Evolutionary conservation across 108 stramenopile genomes (phyloP).

Genomic region (Stephanodiscus minutulus): DNA sequence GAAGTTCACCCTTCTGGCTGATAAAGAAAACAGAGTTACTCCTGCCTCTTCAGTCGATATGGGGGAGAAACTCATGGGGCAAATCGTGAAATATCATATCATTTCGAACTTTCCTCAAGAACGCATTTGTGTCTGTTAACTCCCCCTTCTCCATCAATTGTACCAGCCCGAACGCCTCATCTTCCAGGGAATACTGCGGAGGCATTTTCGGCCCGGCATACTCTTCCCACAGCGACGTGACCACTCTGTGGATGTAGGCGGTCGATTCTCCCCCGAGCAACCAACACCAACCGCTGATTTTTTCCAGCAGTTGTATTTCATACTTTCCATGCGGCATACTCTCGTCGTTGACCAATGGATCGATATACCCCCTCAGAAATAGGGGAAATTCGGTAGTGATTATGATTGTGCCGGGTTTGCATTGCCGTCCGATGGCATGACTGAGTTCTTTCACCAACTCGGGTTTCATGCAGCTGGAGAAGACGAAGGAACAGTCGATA

Average conservation of each 20-base stretch:
- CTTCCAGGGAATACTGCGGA: slow-evolving; percentile 48
- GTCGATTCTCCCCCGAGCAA: slow-evolving; percentile 73
- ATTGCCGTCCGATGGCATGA: slow-evolving; percentile 69
- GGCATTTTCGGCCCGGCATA: slow-evolving; percentile 35
- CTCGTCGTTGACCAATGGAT: slow-evolving; percentile 50
- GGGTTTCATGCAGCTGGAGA: slow-evolving; percentile 68
- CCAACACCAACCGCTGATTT: slow-evolving; percentile 65
- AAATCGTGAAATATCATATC: slow-evolving; percentile 68
- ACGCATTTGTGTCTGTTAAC: slow-evolving; percentile 45
- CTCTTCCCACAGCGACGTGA: slow-evolving; percentile 51
- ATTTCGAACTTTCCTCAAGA: slow-evolving; percentile 60
- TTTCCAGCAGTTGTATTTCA: slow-evolving; percentile 67
- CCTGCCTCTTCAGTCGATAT: slow-evolving; percentile 17
- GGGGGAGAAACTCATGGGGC: slow-evolving; percentile 45
- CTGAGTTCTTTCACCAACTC: slow-evolving; percentile 52
- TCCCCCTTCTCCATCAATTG: slow-evolving; percentile 50
- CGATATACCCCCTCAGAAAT: slow-evolving; percentile 40
- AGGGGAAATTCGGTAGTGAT: slow-evolving; percentile 80
- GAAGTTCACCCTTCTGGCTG: not conserved
- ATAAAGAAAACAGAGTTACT: no score
- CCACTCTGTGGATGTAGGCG: slow-evolving; percentile 74
- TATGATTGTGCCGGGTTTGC: slow-evolving; percentile 72
- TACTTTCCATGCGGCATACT: slow-evolving; percentile 58
- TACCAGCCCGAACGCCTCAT: slow-evolving; percentile 54
- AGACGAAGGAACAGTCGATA: slow-evolving; percentile 73